A percentile compares a stretch with the other conserved stretches of the same genome.
These are phyloP conservation scores for Ophiostoma sp. DNA, from an alignment of 2,329 filamentous ascomycete genomes.

Conservation along the genomic window DNA sequence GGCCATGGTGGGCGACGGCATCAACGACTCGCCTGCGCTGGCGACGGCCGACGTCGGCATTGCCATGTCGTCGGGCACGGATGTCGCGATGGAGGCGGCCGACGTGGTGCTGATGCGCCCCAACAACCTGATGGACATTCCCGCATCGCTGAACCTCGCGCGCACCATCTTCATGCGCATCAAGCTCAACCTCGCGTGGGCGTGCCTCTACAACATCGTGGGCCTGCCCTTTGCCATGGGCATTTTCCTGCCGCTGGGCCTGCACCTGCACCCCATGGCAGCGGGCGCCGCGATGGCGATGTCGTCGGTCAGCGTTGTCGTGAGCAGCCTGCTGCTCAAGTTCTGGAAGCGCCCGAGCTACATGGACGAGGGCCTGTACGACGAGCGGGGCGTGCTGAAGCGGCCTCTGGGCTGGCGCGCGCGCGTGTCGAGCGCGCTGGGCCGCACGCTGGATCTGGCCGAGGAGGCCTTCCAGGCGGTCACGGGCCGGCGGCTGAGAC, in stretches of 20 bases:
- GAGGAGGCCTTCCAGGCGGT: constrained; percentile 33
- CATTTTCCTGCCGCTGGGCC: constrained; percentile 82
- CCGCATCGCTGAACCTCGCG: constrained; percentile 74
- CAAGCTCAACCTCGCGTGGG: constrained; percentile 88
- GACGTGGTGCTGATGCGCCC: constrained; percentile 94
- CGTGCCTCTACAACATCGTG: constrained; percentile 85
- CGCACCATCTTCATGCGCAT: constrained; percentile 85
- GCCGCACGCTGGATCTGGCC: constrained; percentile 38
- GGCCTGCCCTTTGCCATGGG: constrained; percentile 97
- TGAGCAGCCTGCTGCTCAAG: constrained; percentile 75
- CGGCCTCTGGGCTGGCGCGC: constrained; percentile 40
- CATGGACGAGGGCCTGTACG: constrained; percentile 69
- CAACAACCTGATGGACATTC: constrained; percentile 87
- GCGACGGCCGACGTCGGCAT: constrained; percentile 91
- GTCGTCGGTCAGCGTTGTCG: constrained; percentile 84
- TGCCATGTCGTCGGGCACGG: constrained; percentile 84
- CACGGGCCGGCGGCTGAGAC: constrained; percentile 29
- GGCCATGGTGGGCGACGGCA: constrained; percentile 96
- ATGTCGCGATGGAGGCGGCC: constrained; percentile 96
- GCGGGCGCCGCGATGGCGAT: constrained; percentile 91
- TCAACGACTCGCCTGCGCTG: constrained; percentile 95
- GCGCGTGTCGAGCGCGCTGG: constrained; percentile 36
- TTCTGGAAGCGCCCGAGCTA: constrained; percentile 79
- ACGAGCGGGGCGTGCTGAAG: constrained; percentile 45
- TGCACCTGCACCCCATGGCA: constrained; percentile 86